Conservation (phyloP, 345 rosid species). For the Euclidium syriacum region DNA sequence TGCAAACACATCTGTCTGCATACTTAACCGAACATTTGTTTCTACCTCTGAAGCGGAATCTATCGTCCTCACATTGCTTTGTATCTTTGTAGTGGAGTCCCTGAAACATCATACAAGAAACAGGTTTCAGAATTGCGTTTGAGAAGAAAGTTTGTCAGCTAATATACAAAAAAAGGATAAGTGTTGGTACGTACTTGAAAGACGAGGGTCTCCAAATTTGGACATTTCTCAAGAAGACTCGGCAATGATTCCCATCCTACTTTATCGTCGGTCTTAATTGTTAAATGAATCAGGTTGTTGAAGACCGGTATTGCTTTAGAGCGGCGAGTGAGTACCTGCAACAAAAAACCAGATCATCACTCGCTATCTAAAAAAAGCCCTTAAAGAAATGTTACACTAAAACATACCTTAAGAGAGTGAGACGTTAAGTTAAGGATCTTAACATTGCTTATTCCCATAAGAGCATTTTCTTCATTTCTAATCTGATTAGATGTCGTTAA, state of each 20-base stretch:
- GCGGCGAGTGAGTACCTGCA: conserved; percentile 14
- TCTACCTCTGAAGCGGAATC: not conserved
- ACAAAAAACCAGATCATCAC: not conserved
- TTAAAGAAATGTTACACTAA: too few species aligned
- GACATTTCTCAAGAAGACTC: conserved; percentile 11
- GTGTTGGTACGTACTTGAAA: conserved; percentile 7
- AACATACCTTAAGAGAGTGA: conserved; percentile 13
- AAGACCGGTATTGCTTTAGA: conserved; percentile 16
- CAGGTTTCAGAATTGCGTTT: not conserved
- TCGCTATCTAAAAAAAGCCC: not conserved
- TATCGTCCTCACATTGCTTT: not conserved
- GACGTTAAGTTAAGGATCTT: conserved; percentile 13
- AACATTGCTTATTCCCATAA: conserved; percentile 15
- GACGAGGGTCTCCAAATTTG: conserved; percentile 12
- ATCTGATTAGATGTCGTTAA: not conserved
- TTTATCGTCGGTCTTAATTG: conserved; percentile 4
- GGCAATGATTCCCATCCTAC: conserved; percentile 18
- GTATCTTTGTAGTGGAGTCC: conserved; percentile 13
- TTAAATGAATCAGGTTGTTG: conserved; percentile 15
- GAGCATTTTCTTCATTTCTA: not conserved
- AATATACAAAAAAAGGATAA: conserved; percentile 2
- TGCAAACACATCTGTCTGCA: not conserved
- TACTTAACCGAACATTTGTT: conserved; percentile 1
- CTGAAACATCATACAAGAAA: not conserved
- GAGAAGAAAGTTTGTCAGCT: not conserved